Conservation (phyloP, 192 early-diverging fungal species). For the Coemansia sp. region DNA sequence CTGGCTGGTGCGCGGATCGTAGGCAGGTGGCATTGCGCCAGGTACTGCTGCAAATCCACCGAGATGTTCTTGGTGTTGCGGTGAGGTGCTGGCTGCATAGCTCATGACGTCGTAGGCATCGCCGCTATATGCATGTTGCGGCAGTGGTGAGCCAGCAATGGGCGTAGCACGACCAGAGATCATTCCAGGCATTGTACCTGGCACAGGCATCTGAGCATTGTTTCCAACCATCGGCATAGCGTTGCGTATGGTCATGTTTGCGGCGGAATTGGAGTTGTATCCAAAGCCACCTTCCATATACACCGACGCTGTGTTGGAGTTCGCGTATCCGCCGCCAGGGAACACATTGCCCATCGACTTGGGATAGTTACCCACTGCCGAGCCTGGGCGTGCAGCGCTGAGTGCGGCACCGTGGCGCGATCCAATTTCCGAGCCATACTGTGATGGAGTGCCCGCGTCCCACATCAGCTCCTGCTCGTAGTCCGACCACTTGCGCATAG, state of each 20-base stretch:
- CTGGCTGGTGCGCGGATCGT: slow-evolving; percentile 47
- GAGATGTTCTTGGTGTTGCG: slow-evolving; percentile 25
- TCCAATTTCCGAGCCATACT: slow-evolving; percentile 39
- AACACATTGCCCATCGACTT: slow-evolving; percentile 42
- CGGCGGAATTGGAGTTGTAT: slow-evolving; percentile 32
- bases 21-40: slow-evolving; percentile 30
- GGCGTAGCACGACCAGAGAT: slow-evolving; percentile 33
- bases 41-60: slow-evolving; percentile 8
- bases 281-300: slow-evolving; percentile 47
- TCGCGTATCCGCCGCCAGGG: slow-evolving; percentile 18
- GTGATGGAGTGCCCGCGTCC: slow-evolving; percentile 58
- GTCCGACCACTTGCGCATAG: slow-evolving; percentile 77
- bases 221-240: slow-evolving; percentile 21
- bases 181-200: slow-evolving; percentile 15
- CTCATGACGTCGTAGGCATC: slow-evolving; percentile 45
- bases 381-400: slow-evolving; percentile 35
- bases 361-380: slow-evolving; percentile 44
- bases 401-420: slow-evolving; percentile 37
- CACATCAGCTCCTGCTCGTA: slow-evolving; percentile 73
- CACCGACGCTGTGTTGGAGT: slow-evolving; percentile 39
- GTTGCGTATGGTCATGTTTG: slow-evolving; percentile 38
- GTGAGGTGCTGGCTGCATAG: slow-evolving; percentile 31
- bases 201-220: slow-evolving; percentile 13
- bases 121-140: slow-evolving; percentile 33
- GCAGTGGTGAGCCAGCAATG: slow-evolving; percentile 24